Conservation (phyloP, 2,329 filamentous ascomycete species). For the Tolypocladium sp. region DNA sequence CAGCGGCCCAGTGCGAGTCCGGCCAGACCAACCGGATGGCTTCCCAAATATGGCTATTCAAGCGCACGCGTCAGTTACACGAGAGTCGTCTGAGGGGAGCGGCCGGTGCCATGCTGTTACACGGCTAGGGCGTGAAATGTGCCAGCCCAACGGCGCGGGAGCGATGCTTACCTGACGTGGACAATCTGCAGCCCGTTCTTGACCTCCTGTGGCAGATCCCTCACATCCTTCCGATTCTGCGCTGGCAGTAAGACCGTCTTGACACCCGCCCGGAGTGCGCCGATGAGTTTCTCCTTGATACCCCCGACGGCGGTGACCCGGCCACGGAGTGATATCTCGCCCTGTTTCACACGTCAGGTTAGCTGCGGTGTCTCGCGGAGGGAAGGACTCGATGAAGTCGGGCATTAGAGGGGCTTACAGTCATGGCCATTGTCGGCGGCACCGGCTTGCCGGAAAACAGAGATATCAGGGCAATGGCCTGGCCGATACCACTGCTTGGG, state of each 20-base stretch:
- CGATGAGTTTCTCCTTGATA: slow-evolving; percentile 98
- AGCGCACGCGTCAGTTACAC: slow-evolving; percentile 20
- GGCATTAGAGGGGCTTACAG: slow-evolving; percentile 37
- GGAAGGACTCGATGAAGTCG: background rate
- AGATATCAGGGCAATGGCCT: slow-evolving; percentile 87
- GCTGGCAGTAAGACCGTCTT: slow-evolving; percentile 86
- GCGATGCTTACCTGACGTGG: slow-evolving; percentile 63
- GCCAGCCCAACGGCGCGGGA: background rate
- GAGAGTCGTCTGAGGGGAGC: background rate
- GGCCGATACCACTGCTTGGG: slow-evolving; percentile 77
- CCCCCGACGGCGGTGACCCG: slow-evolving; percentile 90
- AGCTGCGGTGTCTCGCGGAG: slow-evolving; percentile 5
- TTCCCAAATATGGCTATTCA: slow-evolving; percentile 78
- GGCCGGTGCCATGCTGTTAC: slow-evolving; percentile 1
- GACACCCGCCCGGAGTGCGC: slow-evolving; percentile 83
- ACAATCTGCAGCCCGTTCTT: slow-evolving; percentile 79
- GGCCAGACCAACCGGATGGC: slow-evolving; percentile 89
- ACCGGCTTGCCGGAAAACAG: slow-evolving; percentile 81
- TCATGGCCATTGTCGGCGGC: slow-evolving; percentile 92
- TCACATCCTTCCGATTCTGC: slow-evolving; percentile 85
- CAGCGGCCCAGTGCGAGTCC: slow-evolving; percentile 72
- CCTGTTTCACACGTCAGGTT: slow-evolving; percentile 29
- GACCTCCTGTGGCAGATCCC: slow-evolving; percentile 85
- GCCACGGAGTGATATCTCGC: slow-evolving; percentile 71
- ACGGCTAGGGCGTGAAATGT: slow-evolving; percentile 1